Percentiles rank a stretch among this genome's conserved stretches.
These are phyloP conservation scores for Guadua angustifolia DNA, from an alignment of 176 grass and related monocot genomes.

Conservation along the genomic window DNA sequence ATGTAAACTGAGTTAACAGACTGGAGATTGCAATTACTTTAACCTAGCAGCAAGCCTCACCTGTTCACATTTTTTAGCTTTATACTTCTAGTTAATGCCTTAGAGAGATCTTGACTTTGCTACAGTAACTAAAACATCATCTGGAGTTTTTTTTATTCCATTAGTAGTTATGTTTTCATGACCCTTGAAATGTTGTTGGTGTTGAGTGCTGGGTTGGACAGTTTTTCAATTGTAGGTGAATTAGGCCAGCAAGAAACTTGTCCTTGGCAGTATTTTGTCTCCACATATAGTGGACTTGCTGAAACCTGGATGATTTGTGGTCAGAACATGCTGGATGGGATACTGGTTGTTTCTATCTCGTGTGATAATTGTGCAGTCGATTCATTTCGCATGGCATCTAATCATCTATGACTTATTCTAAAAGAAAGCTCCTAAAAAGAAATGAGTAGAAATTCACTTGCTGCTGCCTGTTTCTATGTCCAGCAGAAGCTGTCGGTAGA, in stretches of 20 bases:
- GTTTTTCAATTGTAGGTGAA: background rate
- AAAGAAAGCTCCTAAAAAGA: background rate
- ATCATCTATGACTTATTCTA: background rate
- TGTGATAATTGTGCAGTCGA: background rate
- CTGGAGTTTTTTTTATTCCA: background rate
- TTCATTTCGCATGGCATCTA: background rate
- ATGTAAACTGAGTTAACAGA: background rate
- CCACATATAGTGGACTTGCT: background rate
- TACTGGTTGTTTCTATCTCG: background rate
- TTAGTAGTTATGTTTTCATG: background rate
- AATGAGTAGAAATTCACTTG: background rate
- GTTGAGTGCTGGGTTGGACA: background rate
- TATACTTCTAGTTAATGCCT: background rate
- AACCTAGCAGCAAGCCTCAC: background rate
- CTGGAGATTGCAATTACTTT: background rate
- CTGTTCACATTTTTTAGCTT: background rate
- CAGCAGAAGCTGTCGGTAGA: background rate
- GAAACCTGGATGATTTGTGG: background rate
- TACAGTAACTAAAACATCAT: background rate
- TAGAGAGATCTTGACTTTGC: background rate
- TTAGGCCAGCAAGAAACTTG: background rate
- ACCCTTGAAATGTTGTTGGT: background rate
- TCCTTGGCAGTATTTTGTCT: background rate
- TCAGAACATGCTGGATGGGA: slow-evolving; percentile 1
- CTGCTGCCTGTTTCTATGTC: background rate